Conservation (phyloP, 169 alveolate genomes). For the Besnoitia besnoiti region DNA sequence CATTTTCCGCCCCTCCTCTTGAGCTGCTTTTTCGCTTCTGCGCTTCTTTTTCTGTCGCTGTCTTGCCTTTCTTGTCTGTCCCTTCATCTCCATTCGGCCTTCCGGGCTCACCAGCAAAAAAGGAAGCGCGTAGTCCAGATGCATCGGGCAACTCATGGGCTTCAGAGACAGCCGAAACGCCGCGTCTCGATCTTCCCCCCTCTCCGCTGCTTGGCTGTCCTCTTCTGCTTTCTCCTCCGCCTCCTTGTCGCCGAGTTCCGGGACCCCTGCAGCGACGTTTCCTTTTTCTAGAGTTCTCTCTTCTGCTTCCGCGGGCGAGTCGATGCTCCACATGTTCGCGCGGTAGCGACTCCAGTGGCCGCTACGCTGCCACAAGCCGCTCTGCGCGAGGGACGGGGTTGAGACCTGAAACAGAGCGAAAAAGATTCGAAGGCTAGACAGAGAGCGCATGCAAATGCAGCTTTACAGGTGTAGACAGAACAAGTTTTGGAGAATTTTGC, state of each 20-base stretch:
- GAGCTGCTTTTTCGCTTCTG: too few relatives aligned
- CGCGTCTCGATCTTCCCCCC: background rate
- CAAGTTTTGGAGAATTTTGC: too few relatives aligned
- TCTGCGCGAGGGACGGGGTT: constrained; percentile 95
- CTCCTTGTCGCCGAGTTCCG: background rate
- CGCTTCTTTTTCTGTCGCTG: too few relatives aligned
- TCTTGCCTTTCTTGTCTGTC: background rate
- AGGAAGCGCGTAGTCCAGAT: constrained; percentile 24
- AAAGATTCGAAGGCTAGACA: background rate
- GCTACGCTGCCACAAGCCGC: constrained; percentile 93
- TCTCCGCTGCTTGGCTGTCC: background rate
- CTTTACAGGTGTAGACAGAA: too few relatives aligned
- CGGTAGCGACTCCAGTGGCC: constrained; percentile 99
- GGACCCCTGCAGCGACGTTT: background rate
- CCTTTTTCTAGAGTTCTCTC: background rate
- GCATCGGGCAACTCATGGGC: constrained; percentile 69
- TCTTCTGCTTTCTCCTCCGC: background rate
- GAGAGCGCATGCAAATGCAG: too few relatives aligned
- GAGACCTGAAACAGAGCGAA: constrained; percentile 82
- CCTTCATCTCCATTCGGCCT: background rate
- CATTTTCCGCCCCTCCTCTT: too few relatives aligned
- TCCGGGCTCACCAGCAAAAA: background rate
- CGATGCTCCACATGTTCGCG: constrained; percentile 81
- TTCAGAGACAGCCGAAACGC: constrained; percentile 18
- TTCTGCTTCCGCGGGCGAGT: background rate